These are phyloP conservation scores for Alternaria sp. DNA, from an alignment of 2,329 filamentous ascomycete species.

Conservation along the genomic window DNA sequence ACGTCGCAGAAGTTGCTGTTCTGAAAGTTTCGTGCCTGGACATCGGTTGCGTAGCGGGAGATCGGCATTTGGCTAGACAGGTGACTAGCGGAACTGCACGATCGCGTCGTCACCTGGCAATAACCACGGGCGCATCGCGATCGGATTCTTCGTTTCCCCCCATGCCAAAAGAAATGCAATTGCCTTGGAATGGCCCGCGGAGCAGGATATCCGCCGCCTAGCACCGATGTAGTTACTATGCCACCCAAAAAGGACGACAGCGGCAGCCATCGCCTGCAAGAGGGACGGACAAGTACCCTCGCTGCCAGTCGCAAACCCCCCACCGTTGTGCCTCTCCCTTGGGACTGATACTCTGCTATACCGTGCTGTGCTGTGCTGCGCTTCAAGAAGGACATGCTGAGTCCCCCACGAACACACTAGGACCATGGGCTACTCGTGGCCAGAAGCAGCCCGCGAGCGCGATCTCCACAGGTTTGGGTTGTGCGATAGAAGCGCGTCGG, in stretches of 20 bases:
- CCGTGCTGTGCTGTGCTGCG: not conserved
- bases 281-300: not conserved
- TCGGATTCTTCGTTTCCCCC: not conserved
- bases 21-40: not conserved
- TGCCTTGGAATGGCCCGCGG: not conserved
- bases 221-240: slow-evolving; percentile 9
- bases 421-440: slow-evolving; percentile 24
- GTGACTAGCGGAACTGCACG: not conserved
- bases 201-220: slow-evolving; percentile 9
- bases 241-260: not conserved
- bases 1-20: not conserved
- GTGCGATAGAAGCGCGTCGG: not conserved
- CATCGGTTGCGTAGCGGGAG: not conserved
- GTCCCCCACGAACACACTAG: slow-evolving; percentile 1
- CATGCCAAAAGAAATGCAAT: not conserved
- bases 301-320: not conserved
- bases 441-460: slow-evolving; percentile 35
- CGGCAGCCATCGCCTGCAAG: slow-evolving; percentile 3
- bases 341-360: slow-evolving; percentile 3
- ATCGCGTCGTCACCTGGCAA: slow-evolving; percentile 2
- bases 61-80: slow-evolving; percentile 6
- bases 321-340: slow-evolving; percentile 5
- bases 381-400: slow-evolving; percentile 17
- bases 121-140: not conserved
- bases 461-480: slow-evolving; percentile 35